Base-by-base conservation (phyloP, 2,329 filamentous ascomycete genomes). In the Penicillium sp. region DNA sequence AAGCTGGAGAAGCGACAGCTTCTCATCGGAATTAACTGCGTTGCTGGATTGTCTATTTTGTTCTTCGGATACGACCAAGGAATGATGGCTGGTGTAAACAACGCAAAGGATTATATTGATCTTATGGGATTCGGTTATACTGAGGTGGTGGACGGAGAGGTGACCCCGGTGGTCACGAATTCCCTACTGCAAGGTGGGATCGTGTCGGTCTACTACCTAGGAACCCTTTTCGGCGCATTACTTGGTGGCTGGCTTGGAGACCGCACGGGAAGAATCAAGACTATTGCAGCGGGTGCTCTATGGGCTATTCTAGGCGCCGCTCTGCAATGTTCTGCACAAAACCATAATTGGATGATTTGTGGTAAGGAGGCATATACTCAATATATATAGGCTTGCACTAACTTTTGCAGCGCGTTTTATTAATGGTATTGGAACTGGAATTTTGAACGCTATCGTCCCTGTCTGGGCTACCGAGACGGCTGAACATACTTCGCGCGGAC, bases 401-500 rank as follows among this genome's bases (percentile, higher is more conserved):
- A 60, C 27, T 6, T 27, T 19, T 58, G 61, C 60, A 79, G 82
- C 84, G 13, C 83, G 85, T 31, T 75, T 83, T 17, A 76, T 87
- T 36, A 88, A 87, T 55, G 86, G 86, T 6, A 83, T 87, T 45
- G 88, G 87, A 4, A 90, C 86, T 2, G 88, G 88, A 25, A 84
- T 89, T 50, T 70, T 90, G 36, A 90, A 89, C 66, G 83, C 86
- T 8, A 89, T 90, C 61, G 83, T 87, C 0, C 88, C 88, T 0
- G 86, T 89, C 4, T 90, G 86, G 86, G 86, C 86, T 0, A 88
- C 87, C 0, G 88, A 90, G 71, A 88, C 85, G 0, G 84, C 86
- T 0, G 83, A 87, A 39, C 85, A 89, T 66, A 89, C 82, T 0
- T 86, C 83, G 2, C 82, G 89, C 41, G 89, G 89, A 6, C 81